Percentiles rank a stretch among this genome's conserved stretches.
Evolutionary conservation across 2,329 filamentous ascomycete genomes (phyloP).

Genomic region (Cladosporium velox): DNA sequence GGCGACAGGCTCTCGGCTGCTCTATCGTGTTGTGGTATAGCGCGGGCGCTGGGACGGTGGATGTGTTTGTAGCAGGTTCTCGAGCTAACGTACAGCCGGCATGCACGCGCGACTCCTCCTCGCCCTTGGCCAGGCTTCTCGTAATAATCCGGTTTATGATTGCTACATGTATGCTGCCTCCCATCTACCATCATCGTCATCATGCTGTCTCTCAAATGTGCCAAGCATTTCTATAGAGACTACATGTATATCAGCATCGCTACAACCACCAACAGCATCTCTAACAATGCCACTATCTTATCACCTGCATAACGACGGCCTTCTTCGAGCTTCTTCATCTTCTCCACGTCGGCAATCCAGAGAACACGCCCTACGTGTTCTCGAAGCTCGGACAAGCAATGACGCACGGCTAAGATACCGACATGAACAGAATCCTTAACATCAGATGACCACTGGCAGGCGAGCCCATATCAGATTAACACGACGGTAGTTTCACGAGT

Average conservation of each 20-base stretch:
- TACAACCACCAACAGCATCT: not conserved
- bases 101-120: not conserved
- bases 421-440: not conserved
- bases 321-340: not conserved
- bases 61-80: conserved; percentile 6
- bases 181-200: not conserved
- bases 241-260: not conserved
- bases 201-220: not conserved
- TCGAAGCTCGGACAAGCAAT: conserved; percentile 9
- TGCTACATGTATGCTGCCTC: not conserved
- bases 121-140: not conserved
- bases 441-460: not conserved
- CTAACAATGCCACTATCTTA: not conserved
- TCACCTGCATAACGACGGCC: not conserved
- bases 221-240: not conserved
- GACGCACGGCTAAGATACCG: conserved; percentile 8
- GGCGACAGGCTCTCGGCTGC: not conserved
- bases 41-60: conserved; percentile 9
- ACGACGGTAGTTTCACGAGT: not conserved
- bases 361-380: not conserved
- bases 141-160: not conserved
- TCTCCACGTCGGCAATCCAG: conserved; percentile 1
- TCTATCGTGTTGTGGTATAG: conserved; percentile 11
- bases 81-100: not conserved
- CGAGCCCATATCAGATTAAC: not conserved